Evolutionary conservation across 1,284 basidiomycete species (phyloP).

Genomic region (Tylopilus sp.): DNA sequence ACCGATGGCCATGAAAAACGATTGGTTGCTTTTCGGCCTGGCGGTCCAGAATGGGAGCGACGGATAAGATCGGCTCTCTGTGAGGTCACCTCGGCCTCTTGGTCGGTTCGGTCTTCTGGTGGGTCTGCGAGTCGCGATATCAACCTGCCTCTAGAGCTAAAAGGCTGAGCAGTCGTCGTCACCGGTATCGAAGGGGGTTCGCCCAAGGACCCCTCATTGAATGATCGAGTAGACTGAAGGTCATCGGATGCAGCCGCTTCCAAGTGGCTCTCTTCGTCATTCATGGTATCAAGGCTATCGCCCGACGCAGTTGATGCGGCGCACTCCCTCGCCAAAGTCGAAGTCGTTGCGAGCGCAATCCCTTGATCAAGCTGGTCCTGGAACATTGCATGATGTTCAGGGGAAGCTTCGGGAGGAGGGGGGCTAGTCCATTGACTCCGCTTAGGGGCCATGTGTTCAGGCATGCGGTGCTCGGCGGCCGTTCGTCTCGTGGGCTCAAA

Average conservation of each 20-base stretch:
- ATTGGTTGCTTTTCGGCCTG: conserved; percentile 32
- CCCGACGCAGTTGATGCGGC: conserved; percentile 51
- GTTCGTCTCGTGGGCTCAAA: conserved; percentile 40
- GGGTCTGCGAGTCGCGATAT: conserved; percentile 13
- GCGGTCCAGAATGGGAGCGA: conserved; percentile 42
- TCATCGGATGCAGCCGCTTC: conserved; percentile 64
- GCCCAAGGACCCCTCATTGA: conserved; percentile 42
- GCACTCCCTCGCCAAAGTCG: conserved; percentile 50
- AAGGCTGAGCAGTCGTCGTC: conserved; percentile 6
- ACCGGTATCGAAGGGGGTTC: conserved; percentile 16
- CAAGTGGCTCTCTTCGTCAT: conserved; percentile 59
- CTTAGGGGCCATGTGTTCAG: conserved; percentile 75
- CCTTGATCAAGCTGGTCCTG: conserved; percentile 61
- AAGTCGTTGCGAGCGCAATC: conserved; percentile 63
- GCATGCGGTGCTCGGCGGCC: conserved; percentile 36
- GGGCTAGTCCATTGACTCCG: conserved; percentile 78
- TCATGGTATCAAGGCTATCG: conserved; percentile 53
- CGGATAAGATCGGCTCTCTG: conserved; percentile 37
- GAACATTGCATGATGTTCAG: conserved; percentile 60
- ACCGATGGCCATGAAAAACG: conserved; percentile 36
- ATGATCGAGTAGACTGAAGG: conserved; percentile 57
- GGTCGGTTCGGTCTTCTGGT: conserved; percentile 14
- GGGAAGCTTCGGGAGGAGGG: conserved; percentile 70
- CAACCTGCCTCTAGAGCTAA: conserved; percentile 26
- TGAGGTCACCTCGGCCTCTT: conserved; percentile 23